These are phyloP conservation scores for Inga leiocalycina DNA, from an alignment of 306 rosid genomes.

Conservation along the genomic window DNA sequence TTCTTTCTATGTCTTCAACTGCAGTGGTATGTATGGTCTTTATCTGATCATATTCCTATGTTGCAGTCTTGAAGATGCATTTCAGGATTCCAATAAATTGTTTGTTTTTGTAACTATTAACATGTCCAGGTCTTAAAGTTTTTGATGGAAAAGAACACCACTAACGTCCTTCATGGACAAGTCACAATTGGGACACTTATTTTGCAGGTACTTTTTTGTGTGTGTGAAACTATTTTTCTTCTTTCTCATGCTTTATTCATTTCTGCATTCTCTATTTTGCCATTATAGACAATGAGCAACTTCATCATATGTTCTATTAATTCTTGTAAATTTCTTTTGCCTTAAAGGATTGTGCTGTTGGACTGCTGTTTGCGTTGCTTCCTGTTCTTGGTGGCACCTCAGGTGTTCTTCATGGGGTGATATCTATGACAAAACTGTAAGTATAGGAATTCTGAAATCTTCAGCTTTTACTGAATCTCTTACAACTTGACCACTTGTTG, in stretches of 20 bases:
- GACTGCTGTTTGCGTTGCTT: constrained; percentile 98
- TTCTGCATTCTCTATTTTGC: constrained; percentile 25
- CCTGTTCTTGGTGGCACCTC: constrained; percentile 96
- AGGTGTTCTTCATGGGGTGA: constrained; percentile 89
- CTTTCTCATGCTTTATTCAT: background rate
- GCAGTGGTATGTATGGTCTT: constrained; percentile 84
- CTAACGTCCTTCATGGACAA: constrained; percentile 89
- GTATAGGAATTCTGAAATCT: constrained; percentile 60
- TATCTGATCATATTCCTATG: constrained; percentile 5
- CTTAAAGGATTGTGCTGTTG: constrained; percentile 92
- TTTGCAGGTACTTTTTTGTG: constrained; percentile 64
- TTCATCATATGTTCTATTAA: constrained; percentile 32
- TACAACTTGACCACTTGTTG: background rate
- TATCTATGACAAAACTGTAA: constrained; percentile 92
- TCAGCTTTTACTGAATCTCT: constrained; percentile 53
- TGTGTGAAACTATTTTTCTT: constrained; percentile 2
- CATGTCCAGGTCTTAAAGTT: constrained; percentile 76
- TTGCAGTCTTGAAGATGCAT: constrained; percentile 15
- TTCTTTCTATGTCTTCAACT: constrained; percentile 95
- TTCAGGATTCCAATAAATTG: constrained; percentile 4
- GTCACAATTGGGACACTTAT: constrained; percentile 93
- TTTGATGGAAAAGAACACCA: constrained; percentile 88
- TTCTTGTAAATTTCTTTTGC: constrained; percentile 36
- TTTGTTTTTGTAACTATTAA: constrained; percentile 19
- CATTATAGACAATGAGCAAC: constrained; percentile 17